Evolutionary conservation across 106 monocot species (phyloP).

Genomic region (Cymbidium sinense): DNA sequence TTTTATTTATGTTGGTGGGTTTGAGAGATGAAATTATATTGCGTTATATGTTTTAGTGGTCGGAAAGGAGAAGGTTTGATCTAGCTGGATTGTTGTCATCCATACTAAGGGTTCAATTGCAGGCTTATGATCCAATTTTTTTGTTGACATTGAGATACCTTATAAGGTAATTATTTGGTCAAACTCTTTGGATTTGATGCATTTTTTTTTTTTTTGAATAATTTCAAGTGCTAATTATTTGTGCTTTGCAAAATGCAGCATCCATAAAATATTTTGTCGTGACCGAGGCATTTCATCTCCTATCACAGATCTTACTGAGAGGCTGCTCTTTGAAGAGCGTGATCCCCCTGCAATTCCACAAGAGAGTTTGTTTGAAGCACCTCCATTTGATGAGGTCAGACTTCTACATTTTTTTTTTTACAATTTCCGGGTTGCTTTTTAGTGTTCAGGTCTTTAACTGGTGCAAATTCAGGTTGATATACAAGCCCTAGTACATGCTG

Average conservation of each 20-base stretch:
- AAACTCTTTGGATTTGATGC: background rate
- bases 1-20: background rate
- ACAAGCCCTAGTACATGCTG: constrained; percentile 99
- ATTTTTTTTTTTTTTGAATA: background rate
- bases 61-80: constrained; percentile 67
- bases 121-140: constrained; percentile 90
- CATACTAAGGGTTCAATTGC: constrained; percentile 72
- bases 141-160: constrained; percentile 88
- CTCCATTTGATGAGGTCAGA: constrained; percentile 91
- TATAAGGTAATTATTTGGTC: constrained; percentile 49
- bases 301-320: constrained; percentile 80
- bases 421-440: background rate
- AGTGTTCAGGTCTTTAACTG: constrained; percentile 12
- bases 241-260: constrained; percentile 33
- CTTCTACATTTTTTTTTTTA: constrained; percentile 4
- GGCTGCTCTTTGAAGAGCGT: constrained; percentile 90
- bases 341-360: constrained; percentile 67
- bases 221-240: background rate
- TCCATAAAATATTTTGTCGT: constrained; percentile 66
- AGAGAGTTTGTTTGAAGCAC: constrained; percentile 66
- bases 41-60: constrained; percentile 50
- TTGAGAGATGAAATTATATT: background rate
- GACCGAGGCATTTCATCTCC: constrained; percentile 84
- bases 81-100: constrained; percentile 79
- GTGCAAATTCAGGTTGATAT: constrained; percentile 74